Percentiles rank a stretch among this genome's conserved stretches.
Conservation (phyloP, 106 monocot species). For the Allium fistulosum region DNA sequence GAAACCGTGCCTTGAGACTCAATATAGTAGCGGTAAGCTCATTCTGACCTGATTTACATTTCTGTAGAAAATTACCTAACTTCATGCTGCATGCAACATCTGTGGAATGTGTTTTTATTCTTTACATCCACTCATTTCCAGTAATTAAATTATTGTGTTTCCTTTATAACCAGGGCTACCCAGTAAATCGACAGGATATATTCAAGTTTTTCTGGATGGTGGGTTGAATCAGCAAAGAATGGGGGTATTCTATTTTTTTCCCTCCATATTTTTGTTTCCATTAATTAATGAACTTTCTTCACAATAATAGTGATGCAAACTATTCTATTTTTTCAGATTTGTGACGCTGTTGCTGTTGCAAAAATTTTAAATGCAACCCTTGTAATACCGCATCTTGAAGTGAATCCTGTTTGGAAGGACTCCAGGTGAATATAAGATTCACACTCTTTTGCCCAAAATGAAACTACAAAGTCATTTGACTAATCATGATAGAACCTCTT, state of each 20-base stretch:
- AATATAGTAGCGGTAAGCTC: conserved; percentile 30
- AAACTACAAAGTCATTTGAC: neutral
- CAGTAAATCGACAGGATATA: conserved; percentile 49
- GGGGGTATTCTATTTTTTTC: conserved; percentile 50
- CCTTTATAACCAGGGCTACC: conserved; percentile 28
- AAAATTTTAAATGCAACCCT: conserved; percentile 94
- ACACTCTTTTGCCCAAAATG: neutral
- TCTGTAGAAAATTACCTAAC: neutral
- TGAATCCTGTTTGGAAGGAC: conserved; percentile 93
- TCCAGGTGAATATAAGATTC: conserved; percentile 45
- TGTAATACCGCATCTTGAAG: conserved; percentile 87
- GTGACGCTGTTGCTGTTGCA: conserved; percentile 94
- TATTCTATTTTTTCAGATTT: conserved; percentile 44
- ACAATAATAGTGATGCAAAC: neutral
- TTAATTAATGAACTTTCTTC: too few relatives aligned
- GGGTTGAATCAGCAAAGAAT: conserved; percentile 95
- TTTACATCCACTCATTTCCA: neutral
- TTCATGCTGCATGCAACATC: neutral
- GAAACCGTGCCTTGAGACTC: conserved; percentile 40
- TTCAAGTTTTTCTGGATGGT: conserved; percentile 96
- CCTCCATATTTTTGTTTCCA: too few relatives aligned
- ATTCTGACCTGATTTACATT: neutral
- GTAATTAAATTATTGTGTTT: neutral
- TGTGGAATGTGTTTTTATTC: neutral
- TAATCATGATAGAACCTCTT: neutral